phyloP scores from a whole-genome alignment of 305 asterid genomes.

The Lippia alba region DNA sequence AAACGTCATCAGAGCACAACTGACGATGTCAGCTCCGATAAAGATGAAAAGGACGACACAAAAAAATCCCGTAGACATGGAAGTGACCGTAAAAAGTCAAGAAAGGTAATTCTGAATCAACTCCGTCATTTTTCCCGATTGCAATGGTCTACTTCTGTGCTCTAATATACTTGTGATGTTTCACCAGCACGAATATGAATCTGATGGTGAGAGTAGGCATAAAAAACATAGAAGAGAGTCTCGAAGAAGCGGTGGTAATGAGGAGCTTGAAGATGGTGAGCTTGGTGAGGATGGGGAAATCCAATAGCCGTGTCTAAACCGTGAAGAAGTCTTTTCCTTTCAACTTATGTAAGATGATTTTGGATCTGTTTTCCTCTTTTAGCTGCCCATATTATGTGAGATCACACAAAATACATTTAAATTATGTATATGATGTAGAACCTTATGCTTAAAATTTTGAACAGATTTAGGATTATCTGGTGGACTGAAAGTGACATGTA shows the following conservation, averaged over 20 bases:
- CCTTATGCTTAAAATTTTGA: neutral
- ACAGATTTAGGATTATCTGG: slow-evolving; percentile 2
- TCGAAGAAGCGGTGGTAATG: slow-evolving; percentile 61
- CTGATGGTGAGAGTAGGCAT: slow-evolving; percentile 86
- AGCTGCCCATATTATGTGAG: neutral
- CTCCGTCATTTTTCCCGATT: neutral
- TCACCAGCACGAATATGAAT: slow-evolving; percentile 79
- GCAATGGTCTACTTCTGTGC: slow-evolving; percentile 14
- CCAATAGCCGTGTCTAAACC: slow-evolving; percentile 44
- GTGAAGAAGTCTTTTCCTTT: neutral
- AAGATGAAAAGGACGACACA: slow-evolving; percentile 82
- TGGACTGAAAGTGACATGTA: no score
- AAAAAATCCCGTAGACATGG: slow-evolving; percentile 86
- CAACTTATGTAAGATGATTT: slow-evolving; percentile 21
- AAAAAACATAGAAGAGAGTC: slow-evolving; percentile 76
- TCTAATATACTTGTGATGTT: slow-evolving; percentile 19
- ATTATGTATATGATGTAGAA: slow-evolving; percentile 5
- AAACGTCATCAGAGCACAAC: slow-evolving; percentile 77
- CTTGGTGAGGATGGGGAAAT: slow-evolving; percentile 99
- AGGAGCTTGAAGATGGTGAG: slow-evolving; percentile 99
- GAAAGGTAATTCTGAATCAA: slow-evolving; percentile 59
- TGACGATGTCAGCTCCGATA: slow-evolving; percentile 84
- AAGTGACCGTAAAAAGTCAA: slow-evolving; percentile 88
- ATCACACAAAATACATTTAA: slow-evolving; percentile 17
- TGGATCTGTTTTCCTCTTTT: slow-evolving; percentile 2